Conservation (phyloP, 1,284 basidiomycete species). For the Boletus mariae region DNA sequence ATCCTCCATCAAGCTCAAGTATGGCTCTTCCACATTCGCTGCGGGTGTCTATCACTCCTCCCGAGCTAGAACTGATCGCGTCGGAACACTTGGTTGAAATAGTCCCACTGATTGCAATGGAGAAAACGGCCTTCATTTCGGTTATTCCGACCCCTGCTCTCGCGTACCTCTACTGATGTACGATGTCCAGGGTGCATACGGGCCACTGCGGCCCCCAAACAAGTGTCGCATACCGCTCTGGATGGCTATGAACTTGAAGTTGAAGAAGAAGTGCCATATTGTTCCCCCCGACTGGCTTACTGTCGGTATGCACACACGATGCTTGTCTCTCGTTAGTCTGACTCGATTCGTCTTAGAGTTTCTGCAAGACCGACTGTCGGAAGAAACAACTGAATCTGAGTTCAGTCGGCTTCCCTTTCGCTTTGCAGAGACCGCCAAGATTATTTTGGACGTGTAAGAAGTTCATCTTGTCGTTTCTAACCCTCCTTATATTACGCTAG, state of each 20-base stretch:
- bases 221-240: constrained; percentile 86
- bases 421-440: constrained; percentile 85
- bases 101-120: constrained; percentile 83
- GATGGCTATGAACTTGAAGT: constrained; percentile 91
- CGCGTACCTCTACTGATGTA: constrained; percentile 35
- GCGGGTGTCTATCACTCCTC: constrained; percentile 62
- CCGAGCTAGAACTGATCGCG: constrained; percentile 84
- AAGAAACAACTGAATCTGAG: constrained; percentile 68
- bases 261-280: constrained; percentile 92
- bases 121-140: constrained; percentile 82
- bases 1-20: no score
- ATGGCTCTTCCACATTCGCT: constrained; percentile 55
- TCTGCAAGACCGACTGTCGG: constrained; percentile 66
- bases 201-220: constrained; percentile 86
- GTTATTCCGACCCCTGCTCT: constrained; percentile 28
- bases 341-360: constrained; percentile 45
- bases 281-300: constrained; percentile 87
- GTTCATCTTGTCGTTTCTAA: background rate
- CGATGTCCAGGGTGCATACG: constrained; percentile 74
- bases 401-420: constrained; percentile 82
- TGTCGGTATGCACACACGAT: constrained; percentile 51
- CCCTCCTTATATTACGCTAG: constrained; percentile 39
- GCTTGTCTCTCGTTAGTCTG: background rate
- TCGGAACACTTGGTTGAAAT: constrained; percentile 81
- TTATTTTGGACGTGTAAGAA: constrained; percentile 82